Base-by-base conservation (phyloP, 2,329 filamentous ascomycete species). In the Periconia sp. region DNA sequence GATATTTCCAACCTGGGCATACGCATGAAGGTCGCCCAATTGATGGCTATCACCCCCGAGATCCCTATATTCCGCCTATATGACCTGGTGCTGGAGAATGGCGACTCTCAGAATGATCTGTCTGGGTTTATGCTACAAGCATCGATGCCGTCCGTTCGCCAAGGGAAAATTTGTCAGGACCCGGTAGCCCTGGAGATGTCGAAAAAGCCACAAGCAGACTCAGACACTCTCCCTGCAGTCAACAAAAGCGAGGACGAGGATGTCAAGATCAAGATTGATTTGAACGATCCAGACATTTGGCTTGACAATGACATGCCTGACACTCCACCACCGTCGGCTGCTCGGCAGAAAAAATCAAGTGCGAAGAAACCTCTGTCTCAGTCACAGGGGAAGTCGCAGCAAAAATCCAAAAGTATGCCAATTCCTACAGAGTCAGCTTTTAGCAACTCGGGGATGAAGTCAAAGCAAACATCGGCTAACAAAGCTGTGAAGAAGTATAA, bases 31-130 rank as follows among this genome's bases (percentile, higher is more conserved):
- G 54, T 58, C 5, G 52, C 54, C 1, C 36, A 54, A 2, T 31
- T 59, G 6, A 54, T 57, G 52, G 53, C 45, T 3, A 38, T 57
- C 6, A 54, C 52, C 19, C 58, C 57, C 0, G 31, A 21, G 2
- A 12, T 61, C 9, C 49, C 53, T 1, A 37, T 60, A 3, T 24
- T 40, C 2, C 46, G 59, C 7, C 21, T 60, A 3, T 50, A 56
- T 28, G 24, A 54, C 16, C 40, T 63, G 4, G 35, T 61, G 5
- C 16, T 50, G 5, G 52, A 57, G 6, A 36, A 47, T 9, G 56
- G 50, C 1, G 21, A 35, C 8, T 30, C 52, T 15, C 24, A 47
- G 4, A 16, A 30, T 10, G 42, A 36, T 5, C 42, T 44, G 25
- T 40, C 19, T 30, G 36, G 13, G 48, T 44, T 1, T 40, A 43